Base-by-base conservation (phyloP, 2,329 filamentous ascomycete species). In the Neophaeococcomyces aloes region DNA sequence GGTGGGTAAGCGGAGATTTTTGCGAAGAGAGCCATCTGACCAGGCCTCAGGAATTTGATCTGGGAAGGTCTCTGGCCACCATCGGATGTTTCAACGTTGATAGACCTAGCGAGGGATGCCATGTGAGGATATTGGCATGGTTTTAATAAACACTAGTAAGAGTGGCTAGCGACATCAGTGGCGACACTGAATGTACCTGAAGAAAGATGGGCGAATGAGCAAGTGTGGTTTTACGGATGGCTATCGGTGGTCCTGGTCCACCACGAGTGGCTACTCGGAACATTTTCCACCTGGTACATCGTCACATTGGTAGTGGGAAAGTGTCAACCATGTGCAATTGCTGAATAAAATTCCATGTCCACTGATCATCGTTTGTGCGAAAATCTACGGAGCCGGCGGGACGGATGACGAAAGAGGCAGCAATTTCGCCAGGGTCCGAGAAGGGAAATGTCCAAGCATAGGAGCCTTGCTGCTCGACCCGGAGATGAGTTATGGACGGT, bases 1-100 rank as follows among this genome's bases (percentile, higher is more conserved):
- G 86, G 77, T 10, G 88, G 88, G 56, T 78, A 80, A 47, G 71
- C 77, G 4, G 70, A 72, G 11, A 82, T 61, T 48, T 70, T 67
- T 17, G 74, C 70, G 57, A 72, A 73, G 61, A 74, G 57, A 55
- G 61, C 63, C 63, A 65, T 70, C 48, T 69, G 63, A 1, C 59
- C 61, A 10, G 62, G 56, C 10, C 59, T 55, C 34, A 57, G 55
- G 49, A 66, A 64, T 38, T 55, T 57, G 33, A 57, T 49, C 43
- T 61, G 61, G 3, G 56, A 57, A 32, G 55, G 52, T 31, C 54
- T 55, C 18, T 42, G 39, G n/a, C 39, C 31, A 34, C 31, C 30
- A 29, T 42, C 30, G 7, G 21, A 29, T 4, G 39, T 34, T 14
- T 27, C 17, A 10, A 25, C 19, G 7, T 8, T 18, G 23, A 23